Evolutionary conservation across 345 rosid species (phyloP).

Genomic region (Carallia brachiata): DNA sequence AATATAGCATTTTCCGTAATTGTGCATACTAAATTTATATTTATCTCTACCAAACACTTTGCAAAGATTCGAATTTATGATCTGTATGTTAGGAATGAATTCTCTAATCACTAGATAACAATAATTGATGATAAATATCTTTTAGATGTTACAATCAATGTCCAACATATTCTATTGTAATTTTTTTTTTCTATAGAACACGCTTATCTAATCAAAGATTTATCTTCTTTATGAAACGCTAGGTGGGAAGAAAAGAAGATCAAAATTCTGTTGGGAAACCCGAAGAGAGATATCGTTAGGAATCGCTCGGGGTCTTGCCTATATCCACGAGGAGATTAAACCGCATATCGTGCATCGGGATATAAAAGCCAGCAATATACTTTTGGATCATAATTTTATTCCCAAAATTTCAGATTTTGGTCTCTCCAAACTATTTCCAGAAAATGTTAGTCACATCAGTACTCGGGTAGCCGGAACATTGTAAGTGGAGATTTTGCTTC

Average conservation of each 20-base stretch:
- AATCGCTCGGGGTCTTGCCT: conserved; percentile 34
- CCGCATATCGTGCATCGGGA: conserved; percentile 45
- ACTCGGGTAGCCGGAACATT: conserved; percentile 44
- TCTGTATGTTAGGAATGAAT: no score
- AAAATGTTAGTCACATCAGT: conserved; percentile 25
- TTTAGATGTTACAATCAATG: no score
- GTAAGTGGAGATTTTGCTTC: conserved; percentile 26
- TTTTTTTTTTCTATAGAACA: no score
- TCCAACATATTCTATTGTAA: no score
- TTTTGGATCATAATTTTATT: conserved; percentile 35
- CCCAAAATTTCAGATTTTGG: conserved; percentile 50
- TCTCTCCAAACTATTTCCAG: conserved; percentile 33
- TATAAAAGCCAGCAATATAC: conserved; percentile 43
- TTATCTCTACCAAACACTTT: no score
- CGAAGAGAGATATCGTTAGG: conserved; percentile 31
- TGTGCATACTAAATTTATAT: no score
- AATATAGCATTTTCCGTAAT: no score
- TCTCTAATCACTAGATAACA: no score
- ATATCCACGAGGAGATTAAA: conserved; percentile 39
- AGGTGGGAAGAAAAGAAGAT: conserved; percentile 29
- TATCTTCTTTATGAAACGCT: background rate
- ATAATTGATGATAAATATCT: no score
- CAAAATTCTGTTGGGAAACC: conserved; percentile 25
- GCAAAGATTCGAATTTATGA: no score
- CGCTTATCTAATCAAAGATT: no score